These are phyloP conservation scores for Basipetospora sp. DNA, from an alignment of 2,329 filamentous ascomycete species.

Conservation along the genomic window DNA sequence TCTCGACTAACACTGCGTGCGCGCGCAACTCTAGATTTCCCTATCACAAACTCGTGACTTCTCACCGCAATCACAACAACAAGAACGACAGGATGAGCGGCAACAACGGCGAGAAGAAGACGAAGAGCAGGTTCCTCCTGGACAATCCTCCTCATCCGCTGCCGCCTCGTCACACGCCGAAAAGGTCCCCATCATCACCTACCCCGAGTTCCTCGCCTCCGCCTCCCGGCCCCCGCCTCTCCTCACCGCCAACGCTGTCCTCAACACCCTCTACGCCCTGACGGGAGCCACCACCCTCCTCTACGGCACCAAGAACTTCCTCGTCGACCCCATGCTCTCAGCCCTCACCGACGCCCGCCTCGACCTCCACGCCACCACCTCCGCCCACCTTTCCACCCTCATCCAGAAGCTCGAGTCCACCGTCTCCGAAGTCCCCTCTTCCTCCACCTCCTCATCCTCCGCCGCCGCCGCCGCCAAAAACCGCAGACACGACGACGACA, in stretches of 20 bases:
- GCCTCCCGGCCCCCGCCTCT: conserved; percentile 42
- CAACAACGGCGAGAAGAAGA: no score
- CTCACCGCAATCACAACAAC: conserved; percentile 3
- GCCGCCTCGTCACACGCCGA: background rate
- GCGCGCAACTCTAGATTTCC: no score
- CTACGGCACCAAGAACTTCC: conserved; percentile 56
- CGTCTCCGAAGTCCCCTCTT: conserved; percentile 45
- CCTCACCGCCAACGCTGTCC: conserved; percentile 44
- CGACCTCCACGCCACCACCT: conserved; percentile 36
- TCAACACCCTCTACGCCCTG: conserved; percentile 45
- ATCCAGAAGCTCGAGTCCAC: conserved; percentile 36
- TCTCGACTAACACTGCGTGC: no score
- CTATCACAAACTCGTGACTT: conserved; percentile 1
- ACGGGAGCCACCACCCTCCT: conserved; percentile 44
- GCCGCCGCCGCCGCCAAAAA: conserved; percentile 1
- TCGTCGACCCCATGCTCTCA: conserved; percentile 48
- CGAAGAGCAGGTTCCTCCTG: no score
- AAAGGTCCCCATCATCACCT: conserved; percentile 50
- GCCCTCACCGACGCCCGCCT: conserved; percentile 35
- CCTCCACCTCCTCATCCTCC: conserved; percentile 8
- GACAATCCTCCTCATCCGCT: background rate
- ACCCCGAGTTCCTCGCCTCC: conserved; percentile 53
- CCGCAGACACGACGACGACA: conserved; percentile 15
- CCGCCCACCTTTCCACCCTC: conserved; percentile 29
- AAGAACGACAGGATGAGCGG: conserved; percentile 5